phyloP scores from a whole-genome alignment of 768 basidiomycete genomes.

The Hypsizygus marmoreus region DNA sequence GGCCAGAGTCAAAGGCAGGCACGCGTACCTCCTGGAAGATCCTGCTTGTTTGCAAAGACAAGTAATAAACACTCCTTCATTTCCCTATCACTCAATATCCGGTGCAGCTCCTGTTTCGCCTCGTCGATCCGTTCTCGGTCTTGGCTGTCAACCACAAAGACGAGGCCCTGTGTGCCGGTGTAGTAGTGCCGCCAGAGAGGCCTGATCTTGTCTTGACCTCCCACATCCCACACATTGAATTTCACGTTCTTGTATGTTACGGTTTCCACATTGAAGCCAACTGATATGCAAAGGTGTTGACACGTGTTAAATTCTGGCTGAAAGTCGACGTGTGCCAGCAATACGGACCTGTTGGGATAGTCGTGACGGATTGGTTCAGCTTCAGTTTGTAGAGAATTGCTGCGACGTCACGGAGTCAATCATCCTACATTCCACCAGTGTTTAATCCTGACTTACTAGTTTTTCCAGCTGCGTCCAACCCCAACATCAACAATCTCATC shows the following conservation, averaged over 20 bases:
- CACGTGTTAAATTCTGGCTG: slow-evolving; percentile 6
- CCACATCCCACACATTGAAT: slow-evolving; percentile 96
- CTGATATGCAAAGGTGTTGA: slow-evolving; percentile 36
- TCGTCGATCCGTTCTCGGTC: slow-evolving; percentile 96
- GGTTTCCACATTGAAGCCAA: slow-evolving; percentile 99
- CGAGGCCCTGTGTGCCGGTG: slow-evolving; percentile 97
- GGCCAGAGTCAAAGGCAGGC: not conserved
- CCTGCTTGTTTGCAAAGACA: slow-evolving; percentile 99
- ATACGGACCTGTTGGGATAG: slow-evolving; percentile 87
- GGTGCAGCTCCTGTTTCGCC: slow-evolving; percentile 92
- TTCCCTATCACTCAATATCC: slow-evolving; percentile 94
- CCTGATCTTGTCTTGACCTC: slow-evolving; percentile 99
- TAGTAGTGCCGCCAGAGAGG: slow-evolving; percentile 99
- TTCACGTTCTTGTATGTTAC: slow-evolving; percentile 99
- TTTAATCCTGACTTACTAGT: slow-evolving; percentile 67
- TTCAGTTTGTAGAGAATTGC: slow-evolving; percentile 99
- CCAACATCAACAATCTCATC: slow-evolving; percentile 97
- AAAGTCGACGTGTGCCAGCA: not conserved
- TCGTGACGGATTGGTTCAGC: slow-evolving; percentile 97
- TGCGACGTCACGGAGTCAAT: slow-evolving; percentile 33
- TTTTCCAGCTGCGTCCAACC: slow-evolving; percentile 97
- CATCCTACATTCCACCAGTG: not conserved
- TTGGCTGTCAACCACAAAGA: slow-evolving; percentile 97
- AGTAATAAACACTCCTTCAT: slow-evolving; percentile 97
- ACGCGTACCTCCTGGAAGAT: slow-evolving; percentile 87